phyloP scores from a whole-genome alignment of 2,329 filamentous ascomycete genomes.

The Botrytis medusae region DNA sequence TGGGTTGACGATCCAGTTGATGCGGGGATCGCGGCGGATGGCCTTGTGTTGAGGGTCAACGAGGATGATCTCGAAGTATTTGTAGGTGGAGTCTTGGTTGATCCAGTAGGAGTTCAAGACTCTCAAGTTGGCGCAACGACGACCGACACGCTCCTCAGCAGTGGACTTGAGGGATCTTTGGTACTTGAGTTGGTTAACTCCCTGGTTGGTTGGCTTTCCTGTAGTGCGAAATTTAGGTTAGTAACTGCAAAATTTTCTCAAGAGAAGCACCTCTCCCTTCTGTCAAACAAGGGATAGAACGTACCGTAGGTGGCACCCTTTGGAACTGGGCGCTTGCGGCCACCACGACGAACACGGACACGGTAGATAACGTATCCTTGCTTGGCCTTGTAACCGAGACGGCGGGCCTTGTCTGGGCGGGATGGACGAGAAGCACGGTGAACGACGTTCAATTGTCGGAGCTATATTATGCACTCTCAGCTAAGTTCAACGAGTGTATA shows the following conservation, averaged over 20 bases:
- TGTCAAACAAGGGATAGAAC: conserved; percentile 40
- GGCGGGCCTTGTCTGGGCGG: conserved; percentile 99
- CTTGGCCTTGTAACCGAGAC: conserved; percentile 99
- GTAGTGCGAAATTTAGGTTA: conserved; percentile 34
- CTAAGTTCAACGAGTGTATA: conserved; percentile 99
- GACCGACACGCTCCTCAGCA: conserved; percentile 99
- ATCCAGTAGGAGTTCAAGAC: conserved; percentile 99
- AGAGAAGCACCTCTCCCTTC: background rate
- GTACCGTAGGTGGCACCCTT: conserved; percentile 99
- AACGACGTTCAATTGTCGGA: conserved; percentile 99
- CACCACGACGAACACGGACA: conserved; percentile 95
- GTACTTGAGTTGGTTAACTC: conserved; percentile 99
- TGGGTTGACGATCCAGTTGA: conserved; percentile 99
- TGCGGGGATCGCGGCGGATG: conserved; percentile 97
- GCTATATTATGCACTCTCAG: conserved; percentile 99
- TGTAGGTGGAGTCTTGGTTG: conserved; percentile 99
- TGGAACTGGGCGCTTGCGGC: conserved; percentile 91
- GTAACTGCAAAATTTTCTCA: background rate
- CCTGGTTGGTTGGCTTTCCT: conserved; percentile 99
- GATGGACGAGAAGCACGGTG: conserved; percentile 98
- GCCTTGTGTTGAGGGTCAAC: conserved; percentile 99
- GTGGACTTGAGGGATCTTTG: conserved; percentile 97
- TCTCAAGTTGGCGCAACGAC: conserved; percentile 97
- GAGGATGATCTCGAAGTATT: conserved; percentile 99
- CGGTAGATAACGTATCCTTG: conserved; percentile 99